Conservation (phyloP, 2,329 filamentous ascomycete genomes). For the Colletotrichum sp. region DNA sequence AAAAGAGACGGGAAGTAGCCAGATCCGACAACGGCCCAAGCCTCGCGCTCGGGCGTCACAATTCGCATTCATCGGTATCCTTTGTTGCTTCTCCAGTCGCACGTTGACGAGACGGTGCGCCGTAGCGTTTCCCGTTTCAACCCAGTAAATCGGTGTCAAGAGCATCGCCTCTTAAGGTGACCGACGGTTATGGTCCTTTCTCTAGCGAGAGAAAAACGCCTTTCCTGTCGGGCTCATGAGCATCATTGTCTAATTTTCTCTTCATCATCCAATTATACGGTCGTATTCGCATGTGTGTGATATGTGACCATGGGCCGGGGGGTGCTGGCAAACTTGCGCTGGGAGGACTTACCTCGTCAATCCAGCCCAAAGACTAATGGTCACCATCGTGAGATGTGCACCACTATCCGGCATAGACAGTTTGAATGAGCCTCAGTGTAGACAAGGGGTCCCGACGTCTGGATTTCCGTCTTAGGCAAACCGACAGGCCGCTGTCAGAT, state of each 20-base stretch:
- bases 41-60: background rate
- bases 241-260: background rate
- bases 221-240: background rate
- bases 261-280: background rate
- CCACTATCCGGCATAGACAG: background rate
- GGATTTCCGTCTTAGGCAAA: slow-evolving; percentile 7
- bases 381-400: background rate
- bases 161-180: background rate
- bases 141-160: background rate
- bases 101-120: background rate
- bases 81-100: background rate
- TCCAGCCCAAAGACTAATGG: background rate
- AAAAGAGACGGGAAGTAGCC: slow-evolving; percentile 10
- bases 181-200: background rate
- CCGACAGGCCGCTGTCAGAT: slow-evolving; percentile 6
- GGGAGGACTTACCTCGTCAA: background rate
- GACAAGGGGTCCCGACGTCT: background rate
- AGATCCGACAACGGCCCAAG: slow-evolving; percentile 12
- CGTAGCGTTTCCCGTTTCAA: background rate
- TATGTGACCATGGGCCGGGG: background rate
- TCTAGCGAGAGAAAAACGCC: background rate
- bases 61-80: background rate
- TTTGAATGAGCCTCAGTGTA: background rate
- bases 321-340: background rate
- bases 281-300: background rate